Percentiles rank a stretch among this genome's conserved stretches.
Evolutionary conservation across 73 alveolate genomes (phyloP).

Genomic region (Paraurostyla sp.): DNA sequence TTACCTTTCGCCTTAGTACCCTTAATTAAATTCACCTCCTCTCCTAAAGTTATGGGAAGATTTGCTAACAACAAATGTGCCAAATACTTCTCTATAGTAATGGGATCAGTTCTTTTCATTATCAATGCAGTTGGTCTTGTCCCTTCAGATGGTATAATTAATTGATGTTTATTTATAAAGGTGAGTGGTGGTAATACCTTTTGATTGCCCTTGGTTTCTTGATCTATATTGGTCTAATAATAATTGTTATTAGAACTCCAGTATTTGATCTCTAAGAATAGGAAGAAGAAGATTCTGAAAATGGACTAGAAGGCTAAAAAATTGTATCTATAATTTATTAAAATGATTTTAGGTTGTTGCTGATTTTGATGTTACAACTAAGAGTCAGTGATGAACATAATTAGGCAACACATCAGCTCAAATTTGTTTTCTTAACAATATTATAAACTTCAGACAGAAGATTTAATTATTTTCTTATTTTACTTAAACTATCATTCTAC

Average conservation of each 20-base stretch:
- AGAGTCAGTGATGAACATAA: slow-evolving; percentile 1
- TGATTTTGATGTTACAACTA: not conserved
- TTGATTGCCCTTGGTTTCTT: not conserved
- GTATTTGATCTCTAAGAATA: not conserved
- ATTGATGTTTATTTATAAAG: not conserved
- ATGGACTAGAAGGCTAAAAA: not conserved
- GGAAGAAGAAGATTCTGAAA: not conserved
- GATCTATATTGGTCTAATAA: not conserved
- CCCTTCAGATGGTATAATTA: not conserved
- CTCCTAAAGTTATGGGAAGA: slow-evolving; percentile 72
- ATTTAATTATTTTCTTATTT: too few species aligned
- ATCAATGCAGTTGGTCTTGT: not conserved
- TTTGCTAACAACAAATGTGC: slow-evolving; percentile 48
- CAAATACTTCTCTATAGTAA: not conserved
- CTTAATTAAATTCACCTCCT: slow-evolving; percentile 76
- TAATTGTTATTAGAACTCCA: slow-evolving; percentile 39
- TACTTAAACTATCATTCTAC: too few species aligned
- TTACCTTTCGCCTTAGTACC: slow-evolving; percentile 88
- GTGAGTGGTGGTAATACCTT: not conserved
- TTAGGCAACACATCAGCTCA: too few species aligned
- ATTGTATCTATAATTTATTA: not conserved
- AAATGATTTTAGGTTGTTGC: slow-evolving; percentile 4
- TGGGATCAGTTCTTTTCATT: not conserved
- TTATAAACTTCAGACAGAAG: too few species aligned
- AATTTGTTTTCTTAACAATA: too few species aligned